These are phyloP conservation scores for Orbilia javanica DNA, from an alignment of 2,329 filamentous ascomycete genomes.

Conservation along the genomic window DNA sequence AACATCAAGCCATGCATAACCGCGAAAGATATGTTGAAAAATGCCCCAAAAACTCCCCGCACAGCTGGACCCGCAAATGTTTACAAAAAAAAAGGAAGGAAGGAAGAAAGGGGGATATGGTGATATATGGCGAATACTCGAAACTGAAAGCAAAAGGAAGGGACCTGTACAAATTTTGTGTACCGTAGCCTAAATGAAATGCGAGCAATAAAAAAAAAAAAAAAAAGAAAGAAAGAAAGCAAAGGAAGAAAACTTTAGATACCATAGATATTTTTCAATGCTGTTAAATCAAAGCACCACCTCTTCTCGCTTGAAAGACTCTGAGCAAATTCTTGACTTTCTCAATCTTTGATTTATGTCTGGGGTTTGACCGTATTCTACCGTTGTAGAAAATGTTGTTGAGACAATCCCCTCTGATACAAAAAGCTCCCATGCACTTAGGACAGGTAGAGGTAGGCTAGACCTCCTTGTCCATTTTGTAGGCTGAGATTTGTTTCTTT, in stretches of 20 bases:
- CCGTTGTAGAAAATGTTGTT: background rate
- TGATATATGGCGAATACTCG: too few relatives aligned
- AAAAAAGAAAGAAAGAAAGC: too few relatives aligned
- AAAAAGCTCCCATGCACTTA: background rate
- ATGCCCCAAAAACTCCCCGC: slow-evolving; percentile 29
- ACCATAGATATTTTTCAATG: background rate
- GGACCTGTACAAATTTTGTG: background rate
- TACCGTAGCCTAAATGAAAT: background rate
- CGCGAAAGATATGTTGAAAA: too few relatives aligned
- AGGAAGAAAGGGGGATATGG: too few relatives aligned
- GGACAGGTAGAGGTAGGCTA: slow-evolving; percentile 18
- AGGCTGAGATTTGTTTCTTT: slow-evolving; percentile 79
- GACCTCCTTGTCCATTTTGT: slow-evolving; percentile 63
- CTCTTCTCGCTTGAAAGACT: background rate
- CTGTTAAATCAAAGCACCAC: slow-evolving; percentile 13
- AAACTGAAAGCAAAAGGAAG: background rate
- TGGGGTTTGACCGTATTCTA: background rate
- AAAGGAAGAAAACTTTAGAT: background rate
- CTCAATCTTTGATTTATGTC: background rate
- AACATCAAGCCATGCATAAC: too few relatives aligned
- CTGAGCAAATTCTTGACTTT: background rate
- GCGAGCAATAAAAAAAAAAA: background rate
- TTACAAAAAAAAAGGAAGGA: background rate
- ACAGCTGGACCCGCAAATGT: slow-evolving; percentile 15
- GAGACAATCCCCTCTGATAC: background rate